These are phyloP conservation scores for Aspergillus sp. DNA, from an alignment of 2,329 filamentous ascomycete species.

Conservation along the genomic window DNA sequence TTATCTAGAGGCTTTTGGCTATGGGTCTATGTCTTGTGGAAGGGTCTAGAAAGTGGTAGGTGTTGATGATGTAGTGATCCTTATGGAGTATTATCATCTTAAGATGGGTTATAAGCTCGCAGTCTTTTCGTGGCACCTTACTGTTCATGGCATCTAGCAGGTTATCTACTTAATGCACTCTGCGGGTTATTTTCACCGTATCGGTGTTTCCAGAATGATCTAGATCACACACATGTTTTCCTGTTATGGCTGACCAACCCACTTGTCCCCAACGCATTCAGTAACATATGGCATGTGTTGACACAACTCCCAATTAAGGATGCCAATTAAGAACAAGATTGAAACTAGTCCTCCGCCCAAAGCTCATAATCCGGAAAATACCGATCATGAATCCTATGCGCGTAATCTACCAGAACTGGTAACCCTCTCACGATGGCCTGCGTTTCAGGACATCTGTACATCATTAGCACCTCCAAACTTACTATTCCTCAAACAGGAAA, in stretches of 20 bases:
- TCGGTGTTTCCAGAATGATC: too few species aligned
- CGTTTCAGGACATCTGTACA: conserved; percentile 50
- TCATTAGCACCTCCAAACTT: conserved; percentile 9
- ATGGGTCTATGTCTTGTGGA: neutral
- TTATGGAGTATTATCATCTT: neutral
- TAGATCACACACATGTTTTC: too few species aligned
- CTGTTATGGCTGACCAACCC: too few species aligned
- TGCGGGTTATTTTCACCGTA: too few species aligned
- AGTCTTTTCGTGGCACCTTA: too few species aligned
- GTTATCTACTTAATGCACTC: too few species aligned
- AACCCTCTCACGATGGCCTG: conserved; percentile 48
- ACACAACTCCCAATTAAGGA: too few species aligned
- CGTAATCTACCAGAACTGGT: conserved; percentile 58
- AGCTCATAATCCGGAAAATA: conserved; percentile 61
- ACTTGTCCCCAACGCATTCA: too few species aligned
- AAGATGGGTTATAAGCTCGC: too few species aligned
- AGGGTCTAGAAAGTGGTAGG: neutral
- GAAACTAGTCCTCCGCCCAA: neutral
- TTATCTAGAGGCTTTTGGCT: neutral
- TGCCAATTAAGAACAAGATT: neutral
- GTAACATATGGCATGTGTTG: too few species aligned
- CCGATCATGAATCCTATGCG: conserved; percentile 54
- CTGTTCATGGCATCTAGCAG: too few species aligned
- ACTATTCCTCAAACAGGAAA: conserved; percentile 19
- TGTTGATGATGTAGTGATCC: neutral